These are phyloP conservation scores for Erucastrum elatum DNA, from an alignment of 345 rosid genomes.

Conservation along the genomic window DNA sequence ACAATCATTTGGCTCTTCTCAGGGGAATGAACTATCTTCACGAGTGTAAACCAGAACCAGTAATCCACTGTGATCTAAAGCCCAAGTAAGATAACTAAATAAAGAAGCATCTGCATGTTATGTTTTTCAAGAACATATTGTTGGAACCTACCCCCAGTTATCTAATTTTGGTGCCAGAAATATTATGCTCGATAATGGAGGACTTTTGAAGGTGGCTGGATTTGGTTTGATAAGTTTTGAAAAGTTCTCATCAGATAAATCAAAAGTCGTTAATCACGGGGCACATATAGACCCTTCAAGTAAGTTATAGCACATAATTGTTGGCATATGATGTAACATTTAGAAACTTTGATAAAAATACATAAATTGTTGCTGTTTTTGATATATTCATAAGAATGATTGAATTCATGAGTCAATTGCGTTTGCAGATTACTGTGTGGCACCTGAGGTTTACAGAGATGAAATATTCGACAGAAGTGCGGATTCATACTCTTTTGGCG, in stretches of 20 bases:
- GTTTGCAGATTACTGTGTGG: constrained; percentile 62
- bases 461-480: constrained; percentile 73
- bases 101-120: constrained; percentile 45
- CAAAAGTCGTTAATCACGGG: constrained; percentile 50
- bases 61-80: constrained; percentile 88
- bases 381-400: not conserved
- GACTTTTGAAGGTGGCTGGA: constrained; percentile 79
- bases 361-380: not conserved
- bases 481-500: constrained; percentile 80
- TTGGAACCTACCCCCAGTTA: constrained; percentile 34
- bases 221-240: constrained; percentile 76
- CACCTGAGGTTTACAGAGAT: constrained; percentile 81
- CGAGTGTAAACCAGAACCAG: constrained; percentile 87
- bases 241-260: constrained; percentile 62
- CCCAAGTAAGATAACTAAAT: constrained; percentile 83
- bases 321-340: constrained; percentile 8
- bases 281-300: constrained; percentile 56
- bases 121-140: constrained; percentile 15
- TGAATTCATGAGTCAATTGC: constrained; percentile 1
- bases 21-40: constrained; percentile 90
- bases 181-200: constrained; percentile 94
- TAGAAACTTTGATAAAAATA: constrained; percentile 3
- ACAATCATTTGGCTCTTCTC: constrained; percentile 40
- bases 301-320: constrained; percentile 30
- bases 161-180: constrained; percentile 98